Evolutionary conservation across 78 protist species (phyloP).

Genomic region (Dictyostelium intermedium): DNA sequence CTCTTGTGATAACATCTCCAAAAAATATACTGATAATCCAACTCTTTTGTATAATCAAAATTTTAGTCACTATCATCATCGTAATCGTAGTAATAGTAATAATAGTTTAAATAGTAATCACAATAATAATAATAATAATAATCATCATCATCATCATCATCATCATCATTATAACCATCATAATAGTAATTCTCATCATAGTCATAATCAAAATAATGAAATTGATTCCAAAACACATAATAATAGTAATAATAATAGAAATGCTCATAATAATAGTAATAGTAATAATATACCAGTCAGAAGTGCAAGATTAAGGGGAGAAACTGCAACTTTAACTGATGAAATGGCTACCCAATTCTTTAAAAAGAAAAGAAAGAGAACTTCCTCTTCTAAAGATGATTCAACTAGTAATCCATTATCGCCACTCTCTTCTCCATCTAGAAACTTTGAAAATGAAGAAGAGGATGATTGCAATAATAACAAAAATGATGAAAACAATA

Average conservation of each 20-base stretch:
- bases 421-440: not conserved
- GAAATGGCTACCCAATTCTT: conserved; percentile 25
- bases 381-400: not conserved
- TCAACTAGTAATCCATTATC: not conserved
- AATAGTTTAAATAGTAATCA: not conserved
- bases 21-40: not conserved
- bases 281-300: not conserved
- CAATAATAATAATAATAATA: not conserved
- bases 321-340: not conserved
- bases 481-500: not conserved
- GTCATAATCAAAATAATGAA: not conserved
- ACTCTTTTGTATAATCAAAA: not conserved
- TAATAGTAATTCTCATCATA: no score
- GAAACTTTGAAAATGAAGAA: not conserved
- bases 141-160: not conserved
- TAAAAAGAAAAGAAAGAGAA: conserved; percentile 10
- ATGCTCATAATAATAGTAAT: not conserved
- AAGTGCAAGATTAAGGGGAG: conserved; percentile 51
- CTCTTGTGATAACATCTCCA: conserved; percentile 25
- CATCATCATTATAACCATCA: not conserved
- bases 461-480: not conserved
- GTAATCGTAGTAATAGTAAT: not conserved
- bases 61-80: not conserved
- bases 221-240: not conserved
- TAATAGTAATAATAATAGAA: not conserved